phyloP scores from a whole-genome alignment of 306 rosid species.

The Medicago ruthenica region DNA sequence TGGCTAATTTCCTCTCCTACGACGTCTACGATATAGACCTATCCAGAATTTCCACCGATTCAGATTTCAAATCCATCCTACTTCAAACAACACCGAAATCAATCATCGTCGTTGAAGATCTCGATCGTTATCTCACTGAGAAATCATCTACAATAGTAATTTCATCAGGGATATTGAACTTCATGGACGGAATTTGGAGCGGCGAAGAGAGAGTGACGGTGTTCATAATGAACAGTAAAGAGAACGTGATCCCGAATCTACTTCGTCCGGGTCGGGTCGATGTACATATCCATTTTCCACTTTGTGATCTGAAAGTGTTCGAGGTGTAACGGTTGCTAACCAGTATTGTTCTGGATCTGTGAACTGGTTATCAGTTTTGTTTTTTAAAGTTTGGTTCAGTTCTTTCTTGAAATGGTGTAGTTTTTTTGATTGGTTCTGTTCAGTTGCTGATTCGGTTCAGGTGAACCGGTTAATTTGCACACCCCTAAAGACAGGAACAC shows the following conservation, averaged over 20 bases:
- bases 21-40: constrained; percentile 77
- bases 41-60: constrained; percentile 52
- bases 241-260: constrained; percentile 62
- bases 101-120: constrained; percentile 69
- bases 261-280: constrained; percentile 93
- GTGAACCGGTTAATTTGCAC: no score
- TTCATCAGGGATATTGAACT: constrained; percentile 62
- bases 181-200: constrained; percentile 84
- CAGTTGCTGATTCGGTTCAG: no score
- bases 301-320: no score
- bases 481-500: no score
- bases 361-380: no score
- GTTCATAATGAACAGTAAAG: constrained; percentile 79
- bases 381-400: no score
- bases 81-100: constrained; percentile 73
- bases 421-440: no score
- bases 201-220: constrained; percentile 85
- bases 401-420: no score
- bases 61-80: constrained; percentile 63
- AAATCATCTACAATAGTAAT: constrained; percentile 58
- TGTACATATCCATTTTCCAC: constrained; percentile 85
- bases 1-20: constrained; percentile 81
- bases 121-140: constrained; percentile 65
- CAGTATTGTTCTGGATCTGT: no score
- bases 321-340: no score